Base-by-base conservation (phyloP, 1,284 basidiomycete genomes). In the Takashimella tepidaria region DNA sequence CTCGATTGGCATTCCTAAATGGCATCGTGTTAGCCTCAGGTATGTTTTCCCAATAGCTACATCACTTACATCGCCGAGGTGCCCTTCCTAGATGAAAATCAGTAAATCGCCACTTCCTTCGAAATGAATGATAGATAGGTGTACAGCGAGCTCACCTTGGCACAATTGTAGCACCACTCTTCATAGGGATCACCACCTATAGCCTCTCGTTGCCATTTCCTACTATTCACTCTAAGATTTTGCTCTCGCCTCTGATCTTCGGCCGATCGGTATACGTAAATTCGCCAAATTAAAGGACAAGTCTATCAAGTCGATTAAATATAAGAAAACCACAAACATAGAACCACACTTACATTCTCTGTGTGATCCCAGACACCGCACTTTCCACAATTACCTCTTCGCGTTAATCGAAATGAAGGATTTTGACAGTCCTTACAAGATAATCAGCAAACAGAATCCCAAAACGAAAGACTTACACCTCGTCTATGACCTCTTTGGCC, bases 401-500 rank as follows among this genome's bases (percentile, higher is more conserved):
- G 77, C 72, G 55, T 74, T 71, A 41, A 37, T 37, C 31, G 31
- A 37, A 16, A 37, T 37, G 31, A 37, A 16, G 83, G 82, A 68
- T 89, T 86, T 0, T 88, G 87, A 68, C 91, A 95, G 24, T 83
- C 84, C 86, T 90, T 59, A 1, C n/a, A 22, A 13, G 46, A 21
- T 12, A 37, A 44, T 41, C 25, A 41, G 43, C 27, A 26, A n/a
- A 37, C 11, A 5, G 20, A 37, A n/a, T 10, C n/a, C 31, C 42
- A 19, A 13, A 20, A 10, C 48, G 16, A 5, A 19, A 45, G 26
- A 42, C 81, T 54, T 59, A 87, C 87, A 58, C 77, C 80, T 58
- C 82, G 86, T 47, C 90, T 82, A 68, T 96, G 91, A 0, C 92
- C 92, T 66, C 87, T 85, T 81, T 86, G 85, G 24, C 89, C 89